These are phyloP conservation scores for Aspergillus egyptiacus DNA, from an alignment of 495 filamentous ascomycete species.

Conservation along the genomic window DNA sequence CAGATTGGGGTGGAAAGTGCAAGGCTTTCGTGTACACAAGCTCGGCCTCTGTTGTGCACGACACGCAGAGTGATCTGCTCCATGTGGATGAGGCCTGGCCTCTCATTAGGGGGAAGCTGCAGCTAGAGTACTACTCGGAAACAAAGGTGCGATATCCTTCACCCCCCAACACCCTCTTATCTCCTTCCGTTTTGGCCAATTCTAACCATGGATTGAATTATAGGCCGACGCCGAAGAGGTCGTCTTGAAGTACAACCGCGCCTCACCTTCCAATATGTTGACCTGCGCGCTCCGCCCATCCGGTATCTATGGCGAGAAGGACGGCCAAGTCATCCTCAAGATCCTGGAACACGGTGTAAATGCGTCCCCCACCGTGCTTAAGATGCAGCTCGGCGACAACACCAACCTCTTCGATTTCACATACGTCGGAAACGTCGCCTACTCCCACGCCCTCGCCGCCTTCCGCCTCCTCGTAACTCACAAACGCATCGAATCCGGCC, in stretches of 20 bases:
- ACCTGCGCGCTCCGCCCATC: slow-evolving; percentile 80
- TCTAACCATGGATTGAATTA: not conserved
- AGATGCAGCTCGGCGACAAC: slow-evolving; percentile 83
- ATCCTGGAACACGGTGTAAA: slow-evolving; percentile 39
- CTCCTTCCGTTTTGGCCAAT: slow-evolving; percentile 1
- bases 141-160: slow-evolving; percentile 56
- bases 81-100: slow-evolving; percentile 90
- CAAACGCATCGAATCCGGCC: slow-evolving; percentile 44
- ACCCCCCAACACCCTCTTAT: too few relatives aligned
- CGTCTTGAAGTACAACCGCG: slow-evolving; percentile 79
- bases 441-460: slow-evolving; percentile 49
- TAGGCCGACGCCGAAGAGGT: slow-evolving; percentile 82
- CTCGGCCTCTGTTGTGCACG: slow-evolving; percentile 80
- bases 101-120: slow-evolving; percentile 58
- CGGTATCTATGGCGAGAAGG: slow-evolving; percentile 87
- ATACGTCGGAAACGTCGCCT: slow-evolving; percentile 49
- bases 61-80: slow-evolving; percentile 71
- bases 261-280: slow-evolving; percentile 55
- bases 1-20: slow-evolving; percentile 56
- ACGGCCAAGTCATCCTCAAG: slow-evolving; percentile 63
- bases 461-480: slow-evolving; percentile 60
- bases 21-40: slow-evolving; percentile 95
- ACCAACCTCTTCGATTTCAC: slow-evolving; percentile 65
- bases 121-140: slow-evolving; percentile 88
- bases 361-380: slow-evolving; percentile 54